A percentile compares a stretch with the other conserved stretches of the same genome.
These are phyloP conservation scores for Blastomyces gilchristii DNA, from an alignment of 2,329 filamentous ascomycete species.

Conservation along the genomic window DNA sequence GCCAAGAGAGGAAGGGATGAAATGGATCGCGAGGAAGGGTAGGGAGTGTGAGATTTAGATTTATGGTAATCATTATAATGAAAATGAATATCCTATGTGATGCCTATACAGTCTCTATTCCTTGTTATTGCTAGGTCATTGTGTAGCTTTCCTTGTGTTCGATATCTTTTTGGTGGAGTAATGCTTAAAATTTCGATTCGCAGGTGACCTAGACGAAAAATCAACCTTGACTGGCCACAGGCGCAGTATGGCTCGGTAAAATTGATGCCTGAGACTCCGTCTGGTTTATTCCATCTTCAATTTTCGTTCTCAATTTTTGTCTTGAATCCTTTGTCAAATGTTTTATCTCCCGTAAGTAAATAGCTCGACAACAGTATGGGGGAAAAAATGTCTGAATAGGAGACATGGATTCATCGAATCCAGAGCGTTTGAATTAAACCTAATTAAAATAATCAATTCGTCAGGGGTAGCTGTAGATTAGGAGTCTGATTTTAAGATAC, in stretches of 20 bases:
- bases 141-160: background rate
- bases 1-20: constrained; percentile 48
- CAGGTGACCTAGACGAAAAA: background rate
- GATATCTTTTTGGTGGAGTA: background rate
- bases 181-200: background rate
- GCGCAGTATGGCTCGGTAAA: background rate
- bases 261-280: background rate
- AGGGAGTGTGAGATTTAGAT: constrained; percentile 12
- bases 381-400: background rate
- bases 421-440: background rate
- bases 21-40: constrained; percentile 70
- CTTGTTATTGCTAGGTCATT: background rate
- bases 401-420: background rate
- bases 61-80: background rate
- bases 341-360: background rate
- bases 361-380: background rate
- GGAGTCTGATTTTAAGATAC: background rate
- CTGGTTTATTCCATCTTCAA: background rate
- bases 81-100: background rate
- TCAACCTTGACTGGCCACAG: background rate
- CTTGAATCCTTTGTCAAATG: background rate
- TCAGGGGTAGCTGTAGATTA: background rate
- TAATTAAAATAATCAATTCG: background rate
- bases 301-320: background rate
- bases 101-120: background rate